phyloP scores from a whole-genome alignment of 768 basidiomycete species.

The Russula sp. region DNA sequence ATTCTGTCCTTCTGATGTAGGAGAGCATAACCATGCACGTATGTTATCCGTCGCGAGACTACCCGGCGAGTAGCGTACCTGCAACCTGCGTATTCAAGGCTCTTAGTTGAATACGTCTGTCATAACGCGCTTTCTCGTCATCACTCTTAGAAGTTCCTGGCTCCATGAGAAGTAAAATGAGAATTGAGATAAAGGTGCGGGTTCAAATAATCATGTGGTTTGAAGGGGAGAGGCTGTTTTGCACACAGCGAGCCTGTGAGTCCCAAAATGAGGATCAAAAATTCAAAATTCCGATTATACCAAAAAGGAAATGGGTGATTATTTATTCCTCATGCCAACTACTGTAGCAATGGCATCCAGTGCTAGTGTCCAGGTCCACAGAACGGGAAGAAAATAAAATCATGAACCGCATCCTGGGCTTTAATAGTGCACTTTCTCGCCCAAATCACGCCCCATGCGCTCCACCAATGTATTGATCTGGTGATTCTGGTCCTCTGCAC shows the following conservation, averaged over 20 bases:
- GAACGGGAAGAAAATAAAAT: slow-evolving; percentile 31
- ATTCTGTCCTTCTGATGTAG: slow-evolving; percentile 51
- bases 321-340: slow-evolving; percentile 27
- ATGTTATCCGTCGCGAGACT: slow-evolving; percentile 33
- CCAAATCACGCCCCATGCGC: slow-evolving; percentile 38
- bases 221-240: neutral
- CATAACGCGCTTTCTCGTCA: slow-evolving; percentile 52
- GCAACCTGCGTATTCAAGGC: slow-evolving; percentile 50
- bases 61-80: slow-evolving; percentile 42
- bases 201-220: slow-evolving; percentile 16
- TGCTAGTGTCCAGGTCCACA: slow-evolving; percentile 33
- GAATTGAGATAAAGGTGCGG: neutral
- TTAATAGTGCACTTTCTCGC: slow-evolving; percentile 35
- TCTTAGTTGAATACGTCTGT: slow-evolving; percentile 58
- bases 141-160: slow-evolving; percentile 39
- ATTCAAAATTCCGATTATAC: slow-evolving; percentile 18
- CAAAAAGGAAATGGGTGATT: slow-evolving; percentile 21
- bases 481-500: too few relatives aligned
- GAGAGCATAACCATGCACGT: neutral
- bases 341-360: slow-evolving; percentile 29
- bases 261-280: slow-evolving; percentile 2
- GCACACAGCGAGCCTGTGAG: neutral
- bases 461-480: slow-evolving; percentile 36
- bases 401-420: slow-evolving; percentile 36
- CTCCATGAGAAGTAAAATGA: slow-evolving; percentile 17